Base-by-base conservation (phyloP, 2,329 filamentous ascomycete species). In the Sclerotinia nivalis region DNA sequence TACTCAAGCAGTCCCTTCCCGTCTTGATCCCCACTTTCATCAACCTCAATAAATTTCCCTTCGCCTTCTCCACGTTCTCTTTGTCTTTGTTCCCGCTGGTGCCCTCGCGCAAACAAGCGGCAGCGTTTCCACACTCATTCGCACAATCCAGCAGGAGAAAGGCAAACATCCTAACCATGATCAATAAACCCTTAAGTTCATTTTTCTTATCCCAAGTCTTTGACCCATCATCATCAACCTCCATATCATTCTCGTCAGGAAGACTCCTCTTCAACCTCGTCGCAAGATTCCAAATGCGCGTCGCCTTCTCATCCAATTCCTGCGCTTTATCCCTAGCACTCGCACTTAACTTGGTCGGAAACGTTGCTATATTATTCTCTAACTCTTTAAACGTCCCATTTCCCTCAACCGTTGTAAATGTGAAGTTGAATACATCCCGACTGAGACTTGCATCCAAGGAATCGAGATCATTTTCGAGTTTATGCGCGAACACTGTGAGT, bases 1-100 rank as follows among this genome's bases (percentile, higher is more conserved):
- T 82, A 85, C 87, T 84, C 56, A 96, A 81, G 74, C 90, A 93
- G 54, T 82, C 82, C 74, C 84, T 87, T 28, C 85, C 85, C 7
- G 89, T 84, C 77, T 89, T 92, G 69, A 96, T 81, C 15, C 89
- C 89, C 73, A 92, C 80, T 75, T 86, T 89, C 77, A 93, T 82
- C 28, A 93, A 78, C 69, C 91, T 86, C 43, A 88, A 77, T 22
- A 84, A 76, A 71, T 85, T 81, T 52, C 76, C 79, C 58, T 75
- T 72, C 25, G 67, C 74, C 28, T 76, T 74, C 59, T 75, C 74
- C 56, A 77, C 71, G 71, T 72, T 71, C 69, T 79, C 28, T 7
- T 43, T 64, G 10, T 40, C 22, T 49, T 43, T 4, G 13, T 22
- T n/a, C 25, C 34, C 8, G 12, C 4, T n/a, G n/a, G 47, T 22